These are phyloP conservation scores for Sphenostylis stenocarpa DNA, from an alignment of 306 rosid genomes.

Conservation along the genomic window DNA sequence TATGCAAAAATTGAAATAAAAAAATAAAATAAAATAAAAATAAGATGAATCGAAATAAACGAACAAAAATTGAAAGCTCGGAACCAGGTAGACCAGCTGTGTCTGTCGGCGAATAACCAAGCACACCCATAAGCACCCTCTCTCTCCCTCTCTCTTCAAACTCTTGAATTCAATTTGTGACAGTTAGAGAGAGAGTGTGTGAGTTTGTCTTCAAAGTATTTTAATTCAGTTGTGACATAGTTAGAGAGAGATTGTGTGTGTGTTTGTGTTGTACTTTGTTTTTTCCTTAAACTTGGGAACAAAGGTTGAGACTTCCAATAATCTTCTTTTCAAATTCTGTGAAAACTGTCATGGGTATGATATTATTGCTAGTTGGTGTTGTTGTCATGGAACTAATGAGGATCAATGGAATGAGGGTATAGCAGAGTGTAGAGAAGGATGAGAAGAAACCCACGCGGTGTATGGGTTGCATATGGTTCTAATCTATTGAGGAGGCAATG, in stretches of 20 bases:
- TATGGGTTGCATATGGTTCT: neutral
- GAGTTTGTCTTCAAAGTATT: neutral
- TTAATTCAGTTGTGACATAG: conserved; percentile 19
- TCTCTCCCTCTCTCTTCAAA: conserved; percentile 32
- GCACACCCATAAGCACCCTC: conserved; percentile 46
- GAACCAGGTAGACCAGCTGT: conserved; percentile 58
- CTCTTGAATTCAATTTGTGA: conserved; percentile 23
- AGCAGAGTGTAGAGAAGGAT: neutral
- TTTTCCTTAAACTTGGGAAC: conserved; percentile 27
- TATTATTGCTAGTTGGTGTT: conserved; percentile 21
- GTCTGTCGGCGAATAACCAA: conserved; percentile 53
- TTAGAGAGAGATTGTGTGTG: neutral
- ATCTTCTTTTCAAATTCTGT: conserved; percentile 14
- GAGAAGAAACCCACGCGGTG: neutral
- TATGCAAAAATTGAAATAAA: neutral
- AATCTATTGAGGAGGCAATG: conserved; percentile 38
- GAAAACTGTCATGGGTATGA: conserved; percentile 18
- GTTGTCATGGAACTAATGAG: conserved; percentile 11
- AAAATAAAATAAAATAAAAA: neutral
- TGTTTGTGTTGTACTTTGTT: conserved; percentile 20
- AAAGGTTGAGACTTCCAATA: conserved; percentile 25
- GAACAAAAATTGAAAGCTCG: conserved; percentile 28
- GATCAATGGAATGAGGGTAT: conserved; percentile 15
- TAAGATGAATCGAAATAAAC: neutral
- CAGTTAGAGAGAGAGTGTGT: neutral